These are phyloP conservation scores for Candida anglica DNA, from an alignment of 805 yeast species.

Conservation along the genomic window DNA sequence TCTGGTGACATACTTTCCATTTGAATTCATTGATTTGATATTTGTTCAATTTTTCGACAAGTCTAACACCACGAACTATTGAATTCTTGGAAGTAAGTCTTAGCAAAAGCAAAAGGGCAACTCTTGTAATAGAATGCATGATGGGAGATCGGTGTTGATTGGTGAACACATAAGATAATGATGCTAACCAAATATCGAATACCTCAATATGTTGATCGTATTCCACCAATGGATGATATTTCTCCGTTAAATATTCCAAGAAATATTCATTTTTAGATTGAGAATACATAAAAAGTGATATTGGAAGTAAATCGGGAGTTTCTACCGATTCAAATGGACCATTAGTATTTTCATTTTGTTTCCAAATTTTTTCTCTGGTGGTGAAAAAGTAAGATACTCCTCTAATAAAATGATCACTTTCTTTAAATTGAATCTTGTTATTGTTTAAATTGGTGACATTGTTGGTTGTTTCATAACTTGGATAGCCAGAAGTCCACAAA, in stretches of 20 bases:
- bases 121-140: slow-evolving; percentile 20
- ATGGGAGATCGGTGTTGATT: slow-evolving; percentile 29
- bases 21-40: slow-evolving; percentile 30
- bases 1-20: slow-evolving; percentile 42
- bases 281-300: slow-evolving; percentile 11
- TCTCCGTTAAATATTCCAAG: slow-evolving; percentile 11
- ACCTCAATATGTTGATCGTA: slow-evolving; percentile 12
- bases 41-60: slow-evolving; percentile 8
- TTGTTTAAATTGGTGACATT: slow-evolving; percentile 12
- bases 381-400: no score
- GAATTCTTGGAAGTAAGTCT: slow-evolving; percentile 16
- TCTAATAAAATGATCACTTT: no score
- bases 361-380: neutral
- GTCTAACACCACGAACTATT: neutral
- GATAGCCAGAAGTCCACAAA: slow-evolving; percentile 14
- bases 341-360: neutral
- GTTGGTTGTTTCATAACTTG: slow-evolving; percentile 12
- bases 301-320: slow-evolving; percentile 15
- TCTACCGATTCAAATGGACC: slow-evolving; percentile 6
- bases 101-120: slow-evolving; percentile 22
- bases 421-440: slow-evolving; percentile 5
- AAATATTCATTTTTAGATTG: slow-evolving; percentile 13
- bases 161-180: slow-evolving; percentile 34
- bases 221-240: slow-evolving; percentile 6
- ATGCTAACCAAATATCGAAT: slow-evolving; percentile 31